Conservation (phyloP, 257 asterid genomes). For the Lavandula angustifolia region DNA sequence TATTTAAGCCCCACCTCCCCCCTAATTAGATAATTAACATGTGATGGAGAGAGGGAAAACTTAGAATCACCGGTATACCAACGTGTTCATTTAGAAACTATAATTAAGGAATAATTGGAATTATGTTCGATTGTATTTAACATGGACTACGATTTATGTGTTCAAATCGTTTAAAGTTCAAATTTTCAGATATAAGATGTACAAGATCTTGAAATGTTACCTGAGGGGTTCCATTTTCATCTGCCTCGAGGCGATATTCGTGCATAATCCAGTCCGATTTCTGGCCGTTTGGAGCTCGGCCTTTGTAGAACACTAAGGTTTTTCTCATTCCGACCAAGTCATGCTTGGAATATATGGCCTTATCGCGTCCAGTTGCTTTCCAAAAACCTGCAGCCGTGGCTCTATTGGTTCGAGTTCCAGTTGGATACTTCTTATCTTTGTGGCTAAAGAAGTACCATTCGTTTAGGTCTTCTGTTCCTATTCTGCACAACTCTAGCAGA, state of each 20-base stretch:
- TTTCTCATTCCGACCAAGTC: constrained; percentile 89
- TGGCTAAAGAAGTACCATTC: constrained; percentile 97
- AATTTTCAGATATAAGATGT: too few species aligned
- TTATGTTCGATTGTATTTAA: too few species aligned
- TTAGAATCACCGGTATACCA: too few species aligned
- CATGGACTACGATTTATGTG: too few species aligned
- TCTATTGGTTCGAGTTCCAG: constrained; percentile 86
- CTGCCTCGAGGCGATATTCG: constrained; percentile 81
- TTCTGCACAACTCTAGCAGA: constrained; percentile 71
- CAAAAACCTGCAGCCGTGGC: constrained; percentile 93
- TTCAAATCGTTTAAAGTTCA: too few species aligned
- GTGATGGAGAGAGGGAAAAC: too few species aligned
- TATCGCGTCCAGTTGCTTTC: constrained; percentile 96
- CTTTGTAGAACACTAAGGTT: constrained; percentile 80
- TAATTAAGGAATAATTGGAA: too few species aligned
- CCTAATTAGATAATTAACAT: too few species aligned
- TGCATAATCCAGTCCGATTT: constrained; percentile 97
- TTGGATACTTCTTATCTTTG: constrained; percentile 91
- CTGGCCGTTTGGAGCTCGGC: constrained; percentile 92
- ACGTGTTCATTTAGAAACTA: too few species aligned
- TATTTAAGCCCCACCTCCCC: too few species aligned
- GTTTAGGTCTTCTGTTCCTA: constrained; percentile 77
- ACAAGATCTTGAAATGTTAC: constrained; percentile 17
- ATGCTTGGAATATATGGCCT: constrained; percentile 78
- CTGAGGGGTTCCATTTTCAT: constrained; percentile 81